Conservation (phyloP, 192 early-diverging fungal species). For the Coemansia reversa region DNA sequence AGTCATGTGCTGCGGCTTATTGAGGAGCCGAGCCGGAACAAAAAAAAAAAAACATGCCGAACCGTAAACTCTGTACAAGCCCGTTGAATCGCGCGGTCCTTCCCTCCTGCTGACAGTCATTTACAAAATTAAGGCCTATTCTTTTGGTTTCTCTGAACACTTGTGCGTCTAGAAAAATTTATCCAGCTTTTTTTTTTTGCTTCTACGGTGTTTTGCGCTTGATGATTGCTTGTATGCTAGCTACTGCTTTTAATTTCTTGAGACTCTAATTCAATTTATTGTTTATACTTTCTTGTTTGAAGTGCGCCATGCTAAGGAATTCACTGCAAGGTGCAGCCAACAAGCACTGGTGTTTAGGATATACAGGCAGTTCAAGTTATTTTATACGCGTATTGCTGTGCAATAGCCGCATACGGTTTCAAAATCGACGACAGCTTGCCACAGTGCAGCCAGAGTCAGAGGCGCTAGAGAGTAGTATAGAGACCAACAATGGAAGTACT, state of each 20-base stretch:
- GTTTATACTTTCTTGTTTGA: neutral
- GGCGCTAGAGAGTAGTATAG: neutral
- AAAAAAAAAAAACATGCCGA: neutral
- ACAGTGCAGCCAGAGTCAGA: conserved; percentile 14
- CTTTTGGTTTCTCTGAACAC: no score
- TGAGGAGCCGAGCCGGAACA: neutral
- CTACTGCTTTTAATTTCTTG: neutral
- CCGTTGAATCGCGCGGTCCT: neutral
- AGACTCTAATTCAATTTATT: neutral
- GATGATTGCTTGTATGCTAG: neutral
- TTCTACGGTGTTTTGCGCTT: neutral
- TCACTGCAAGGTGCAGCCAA: conserved; percentile 7
- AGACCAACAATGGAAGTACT: neutral
- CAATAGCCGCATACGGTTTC: neutral
- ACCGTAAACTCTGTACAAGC: neutral
- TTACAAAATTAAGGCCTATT: neutral
- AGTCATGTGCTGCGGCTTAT: neutral
- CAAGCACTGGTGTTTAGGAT: neutral
- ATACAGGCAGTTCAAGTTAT: neutral
- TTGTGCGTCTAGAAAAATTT: no score
- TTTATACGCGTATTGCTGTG: neutral
- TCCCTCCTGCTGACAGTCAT: neutral
- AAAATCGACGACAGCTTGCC: conserved; percentile 13
- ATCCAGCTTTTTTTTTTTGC: neutral
- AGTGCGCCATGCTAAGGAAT: conserved; percentile 20